These are phyloP conservation scores for Juglanconis oblonga DNA, from an alignment of 2,329 filamentous ascomycete genomes.

Conservation along the genomic window DNA sequence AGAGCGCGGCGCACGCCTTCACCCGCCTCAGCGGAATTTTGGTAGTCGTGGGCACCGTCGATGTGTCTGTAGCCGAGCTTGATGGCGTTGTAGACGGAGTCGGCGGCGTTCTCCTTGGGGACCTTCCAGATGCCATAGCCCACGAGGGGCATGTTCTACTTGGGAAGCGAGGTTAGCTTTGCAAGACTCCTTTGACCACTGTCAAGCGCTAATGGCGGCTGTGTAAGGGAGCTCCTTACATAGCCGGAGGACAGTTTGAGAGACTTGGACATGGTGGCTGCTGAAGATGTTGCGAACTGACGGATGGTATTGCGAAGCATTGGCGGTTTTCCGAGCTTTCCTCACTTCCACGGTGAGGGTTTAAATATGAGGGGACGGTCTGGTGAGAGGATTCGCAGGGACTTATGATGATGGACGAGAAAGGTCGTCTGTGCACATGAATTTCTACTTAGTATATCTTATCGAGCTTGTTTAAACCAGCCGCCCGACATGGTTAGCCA, in stretches of 20 bases:
- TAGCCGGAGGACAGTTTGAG: slow-evolving; percentile 35
- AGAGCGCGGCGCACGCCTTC: slow-evolving; percentile 58
- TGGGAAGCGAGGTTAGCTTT: neutral
- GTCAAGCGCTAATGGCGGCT: neutral
- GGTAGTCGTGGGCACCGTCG: slow-evolving; percentile 55
- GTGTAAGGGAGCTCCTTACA: slow-evolving; percentile 23
- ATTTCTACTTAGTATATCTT: neutral
- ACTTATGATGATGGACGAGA: neutral
- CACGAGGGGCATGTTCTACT: slow-evolving; percentile 36
- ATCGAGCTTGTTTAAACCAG: neutral
- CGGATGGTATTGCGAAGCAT: slow-evolving; percentile 13
- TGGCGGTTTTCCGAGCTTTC: neutral
- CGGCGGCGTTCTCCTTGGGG: slow-evolving; percentile 31
- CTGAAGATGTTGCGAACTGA: slow-evolving; percentile 9
- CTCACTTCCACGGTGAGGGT: neutral
- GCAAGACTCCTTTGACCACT: neutral
- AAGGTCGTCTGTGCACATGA: neutral
- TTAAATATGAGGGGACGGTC: neutral
- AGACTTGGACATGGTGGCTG: slow-evolving; percentile 13
- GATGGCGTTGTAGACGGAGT: slow-evolving; percentile 60
- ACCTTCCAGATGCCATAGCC: slow-evolving; percentile 42
- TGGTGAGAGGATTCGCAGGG: neutral
- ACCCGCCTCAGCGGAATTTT: slow-evolving; percentile 65
- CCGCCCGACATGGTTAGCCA: neutral
- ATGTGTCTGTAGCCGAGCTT: slow-evolving; percentile 52